phyloP scores from a whole-genome alignment of 139 green algal species.

The Chlamydomonas applanata region DNA sequence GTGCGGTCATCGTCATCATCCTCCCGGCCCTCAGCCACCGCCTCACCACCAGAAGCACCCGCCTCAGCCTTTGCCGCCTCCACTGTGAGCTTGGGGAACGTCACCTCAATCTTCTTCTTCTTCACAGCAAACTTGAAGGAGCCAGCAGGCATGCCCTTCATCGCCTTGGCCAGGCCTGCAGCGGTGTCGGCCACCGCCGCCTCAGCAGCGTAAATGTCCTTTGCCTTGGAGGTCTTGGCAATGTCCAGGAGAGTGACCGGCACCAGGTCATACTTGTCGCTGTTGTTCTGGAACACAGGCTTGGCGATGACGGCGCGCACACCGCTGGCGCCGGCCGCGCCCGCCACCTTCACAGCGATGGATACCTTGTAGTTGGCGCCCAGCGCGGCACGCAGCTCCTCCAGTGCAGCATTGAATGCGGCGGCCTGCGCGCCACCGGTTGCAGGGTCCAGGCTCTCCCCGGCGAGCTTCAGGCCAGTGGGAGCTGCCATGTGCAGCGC shows the following conservation, averaged over 20 bases:
- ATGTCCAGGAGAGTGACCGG: not conserved
- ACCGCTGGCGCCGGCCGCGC: not conserved
- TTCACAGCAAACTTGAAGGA: not conserved
- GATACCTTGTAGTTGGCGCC: slow-evolving; percentile 16
- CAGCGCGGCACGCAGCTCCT: slow-evolving; percentile 12
- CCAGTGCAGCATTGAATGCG: slow-evolving; percentile 18
- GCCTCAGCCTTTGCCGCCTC: not conserved
- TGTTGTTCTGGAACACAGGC: not conserved
- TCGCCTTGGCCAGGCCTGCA: not conserved
- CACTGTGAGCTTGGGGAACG: not conserved
- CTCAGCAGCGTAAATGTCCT: slow-evolving; percentile 14
- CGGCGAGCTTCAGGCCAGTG: not conserved
- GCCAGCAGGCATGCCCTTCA: not conserved
- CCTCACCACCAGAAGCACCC: not conserved
- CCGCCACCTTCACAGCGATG: not conserved
- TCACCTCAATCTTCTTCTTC: not conserved
- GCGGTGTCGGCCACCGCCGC: not conserved
- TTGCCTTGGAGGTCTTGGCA: slow-evolving; percentile 12
- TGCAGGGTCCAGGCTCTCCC: not conserved
- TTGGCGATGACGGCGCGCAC: not conserved
- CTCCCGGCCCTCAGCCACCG: not conserved
- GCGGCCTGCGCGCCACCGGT: not conserved
- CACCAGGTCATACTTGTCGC: not conserved
- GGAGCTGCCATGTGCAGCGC: not conserved
- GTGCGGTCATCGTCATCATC: not conserved